A percentile compares a stretch with the other conserved stretches of the same genome.
Evolutionary conservation across 2,329 filamentous ascomycete species (phyloP).

Genomic region (Neopestalotiopsis sp.): DNA sequence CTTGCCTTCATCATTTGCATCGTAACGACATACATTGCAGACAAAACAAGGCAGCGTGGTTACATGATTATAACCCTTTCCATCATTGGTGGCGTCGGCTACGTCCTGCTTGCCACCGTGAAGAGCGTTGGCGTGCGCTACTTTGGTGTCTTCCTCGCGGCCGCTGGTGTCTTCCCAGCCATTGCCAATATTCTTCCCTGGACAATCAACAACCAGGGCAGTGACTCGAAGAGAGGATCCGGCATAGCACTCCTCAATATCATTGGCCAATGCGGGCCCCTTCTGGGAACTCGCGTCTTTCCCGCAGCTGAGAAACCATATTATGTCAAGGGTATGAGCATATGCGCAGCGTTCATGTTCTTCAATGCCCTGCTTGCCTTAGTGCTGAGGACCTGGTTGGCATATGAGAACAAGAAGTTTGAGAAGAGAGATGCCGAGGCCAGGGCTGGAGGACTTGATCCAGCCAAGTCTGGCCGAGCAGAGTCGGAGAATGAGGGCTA

Average conservation of each 20-base stretch:
- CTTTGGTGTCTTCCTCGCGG: slow-evolving; percentile 53
- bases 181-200: slow-evolving; percentile 75
- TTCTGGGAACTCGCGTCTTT: slow-evolving; percentile 69
- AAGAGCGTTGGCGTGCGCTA: slow-evolving; percentile 45
- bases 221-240: slow-evolving; percentile 67
- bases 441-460: slow-evolving; percentile 25
- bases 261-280: slow-evolving; percentile 64
- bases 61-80: slow-evolving; percentile 63
- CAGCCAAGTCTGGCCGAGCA: slow-evolving; percentile 11
- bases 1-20: slow-evolving; percentile 69
- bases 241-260: slow-evolving; percentile 68
- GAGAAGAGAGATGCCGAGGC: slow-evolving; percentile 35
- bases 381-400: slow-evolving; percentile 38
- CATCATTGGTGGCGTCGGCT: slow-evolving; percentile 64
- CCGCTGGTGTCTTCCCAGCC: slow-evolving; percentile 68
- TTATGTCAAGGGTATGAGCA: slow-evolving; percentile 44
- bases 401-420: slow-evolving; percentile 39
- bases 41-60: slow-evolving; percentile 68
- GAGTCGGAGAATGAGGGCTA: slow-evolving; percentile 32
- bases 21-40: slow-evolving; percentile 66
- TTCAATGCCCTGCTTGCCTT: slow-evolving; percentile 44
- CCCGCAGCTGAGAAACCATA: slow-evolving; percentile 47
- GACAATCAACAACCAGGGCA: slow-evolving; percentile 71
- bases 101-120: slow-evolving; percentile 67
- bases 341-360: slow-evolving; percentile 48